Evolutionary conservation across 306 rosid species (phyloP).

Genomic region (Vigna nakashimae): DNA sequence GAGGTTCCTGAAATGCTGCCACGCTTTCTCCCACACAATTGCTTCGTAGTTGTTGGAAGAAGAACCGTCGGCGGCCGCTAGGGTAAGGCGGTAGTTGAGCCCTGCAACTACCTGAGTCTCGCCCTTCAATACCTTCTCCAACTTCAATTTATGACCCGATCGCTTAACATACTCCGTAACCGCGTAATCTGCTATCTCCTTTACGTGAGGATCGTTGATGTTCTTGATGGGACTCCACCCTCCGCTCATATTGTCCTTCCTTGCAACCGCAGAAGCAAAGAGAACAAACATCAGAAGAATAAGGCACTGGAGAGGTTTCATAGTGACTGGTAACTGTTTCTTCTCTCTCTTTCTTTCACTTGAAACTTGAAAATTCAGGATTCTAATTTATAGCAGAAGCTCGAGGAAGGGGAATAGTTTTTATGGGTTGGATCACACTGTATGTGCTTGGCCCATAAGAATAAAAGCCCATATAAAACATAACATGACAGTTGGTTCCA

Average conservation of each 20-base stretch:
- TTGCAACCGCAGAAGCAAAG: neutral
- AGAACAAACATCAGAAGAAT: neutral
- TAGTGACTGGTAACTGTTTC: neutral
- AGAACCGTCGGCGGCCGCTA: slow-evolving; percentile 34
- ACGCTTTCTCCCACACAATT: slow-evolving; percentile 47
- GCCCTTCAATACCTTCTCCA: slow-evolving; percentile 45
- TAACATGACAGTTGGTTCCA: too few relatives aligned
- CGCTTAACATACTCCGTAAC: slow-evolving; percentile 45
- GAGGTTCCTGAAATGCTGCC: slow-evolving; percentile 44
- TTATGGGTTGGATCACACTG: too few relatives aligned
- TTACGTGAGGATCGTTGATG: slow-evolving; percentile 48
- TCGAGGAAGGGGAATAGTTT: too few relatives aligned
- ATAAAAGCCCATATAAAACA: too few relatives aligned
- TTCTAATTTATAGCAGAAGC: neutral
- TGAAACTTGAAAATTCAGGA: neutral
- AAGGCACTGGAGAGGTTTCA: slow-evolving; percentile 24
- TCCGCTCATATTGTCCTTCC: neutral
- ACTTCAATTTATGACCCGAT: slow-evolving; percentile 22
- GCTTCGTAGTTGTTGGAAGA: slow-evolving; percentile 37
- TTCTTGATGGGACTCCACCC: slow-evolving; percentile 54
- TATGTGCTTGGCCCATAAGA: too few relatives aligned
- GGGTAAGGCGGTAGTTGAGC: slow-evolving; percentile 40
- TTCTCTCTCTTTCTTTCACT: neutral
- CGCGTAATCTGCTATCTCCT: slow-evolving; percentile 53
- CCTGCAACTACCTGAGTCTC: slow-evolving; percentile 52